Percentiles rank a stretch among this genome's conserved stretches.
phyloP scores from a whole-genome alignment of 1,284 basidiomycete genomes.

The Erythrobasidium hasegawianum region DNA sequence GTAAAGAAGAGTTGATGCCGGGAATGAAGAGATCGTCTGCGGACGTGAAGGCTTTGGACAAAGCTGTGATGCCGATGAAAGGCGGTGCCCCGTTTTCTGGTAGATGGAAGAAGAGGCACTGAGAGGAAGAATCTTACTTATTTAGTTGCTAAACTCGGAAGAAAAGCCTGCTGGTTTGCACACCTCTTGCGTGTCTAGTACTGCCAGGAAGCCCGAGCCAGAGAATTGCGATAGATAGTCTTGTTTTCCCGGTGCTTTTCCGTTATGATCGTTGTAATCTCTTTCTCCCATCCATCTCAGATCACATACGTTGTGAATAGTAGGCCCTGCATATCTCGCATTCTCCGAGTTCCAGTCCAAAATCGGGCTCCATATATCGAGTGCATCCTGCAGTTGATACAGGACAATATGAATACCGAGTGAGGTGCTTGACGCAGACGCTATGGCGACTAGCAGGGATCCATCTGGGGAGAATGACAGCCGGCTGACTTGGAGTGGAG shows the following conservation, averaged over 20 bases:
- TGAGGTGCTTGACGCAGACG: background rate
- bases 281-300: slow-evolving; percentile 5
- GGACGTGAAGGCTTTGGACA: background rate
- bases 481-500: background rate
- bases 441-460: slow-evolving; percentile 10
- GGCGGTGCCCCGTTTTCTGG: slow-evolving; percentile 11
- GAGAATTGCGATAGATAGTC: slow-evolving; percentile 1
- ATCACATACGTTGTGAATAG: slow-evolving; percentile 4
- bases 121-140: no score
- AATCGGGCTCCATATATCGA: slow-evolving; percentile 17
- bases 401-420: background rate
- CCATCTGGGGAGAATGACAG: slow-evolving; percentile 30
- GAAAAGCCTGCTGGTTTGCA: no score
- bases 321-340: slow-evolving; percentile 10
- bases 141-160: no score
- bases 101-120: slow-evolving; percentile 20
- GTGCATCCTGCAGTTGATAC: background rate
- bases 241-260: no score
- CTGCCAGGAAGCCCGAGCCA: slow-evolving; percentile 7
- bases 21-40: background rate
- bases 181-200: slow-evolving; percentile 29
- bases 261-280: background rate
- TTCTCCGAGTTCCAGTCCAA: slow-evolving; percentile 24
- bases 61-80: background rate
- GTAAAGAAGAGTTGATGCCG: no score